Evolutionary conservation across 352 stramenopile species (phyloP), one percentile per base, ranked within the genome.

Genomic region (Globisporangium carolinianum): DNA sequence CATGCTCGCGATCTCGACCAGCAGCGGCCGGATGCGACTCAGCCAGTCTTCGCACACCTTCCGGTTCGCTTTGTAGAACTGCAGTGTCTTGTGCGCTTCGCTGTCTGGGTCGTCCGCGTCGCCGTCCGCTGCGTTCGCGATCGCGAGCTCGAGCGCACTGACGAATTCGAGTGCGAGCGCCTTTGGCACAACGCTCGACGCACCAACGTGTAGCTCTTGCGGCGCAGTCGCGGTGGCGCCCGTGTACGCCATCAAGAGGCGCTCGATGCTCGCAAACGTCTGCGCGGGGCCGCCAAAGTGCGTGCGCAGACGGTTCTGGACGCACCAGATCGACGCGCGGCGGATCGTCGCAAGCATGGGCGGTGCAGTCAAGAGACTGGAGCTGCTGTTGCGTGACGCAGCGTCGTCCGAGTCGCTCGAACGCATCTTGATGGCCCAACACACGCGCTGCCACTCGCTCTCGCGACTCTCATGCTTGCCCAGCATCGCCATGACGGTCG

Each of bases 181-280:
- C 43, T 69, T 79, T 5, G 63, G 61, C 14, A 83, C 32, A 5
- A 24, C 24, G 14, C 38, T 51, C 18, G 9, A 32, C 9, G 14
- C 7, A 1, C 6, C 6, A 3, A 32, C 24, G 24, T 32, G 24
- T 32, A 32, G 24, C 24, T 32, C 24, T 32, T 32, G 24, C 24
- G 24, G 2, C 9, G 37, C 17, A 8, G 24, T 45, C n/a, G 24
- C n/a, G 35, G 55, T 50, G 4, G 42, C 32, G 35, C 32, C 39
- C n/a, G 63, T 60, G 61, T 78, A 69, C 41, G 71, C 51, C 35
- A 81, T 67, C 36, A 92, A 58, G 39, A 93, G 62, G 10, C 65
- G 71, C 58, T 95, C 83, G n/a, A 95, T 74, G 9, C 72, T 76
- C 6, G 76, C 74, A 72, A 95, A 93, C 24, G 70, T 90, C 55